Base-by-base conservation (phyloP, 371 early-diverging fungal genomes). In the Mortierella sp. region DNA sequence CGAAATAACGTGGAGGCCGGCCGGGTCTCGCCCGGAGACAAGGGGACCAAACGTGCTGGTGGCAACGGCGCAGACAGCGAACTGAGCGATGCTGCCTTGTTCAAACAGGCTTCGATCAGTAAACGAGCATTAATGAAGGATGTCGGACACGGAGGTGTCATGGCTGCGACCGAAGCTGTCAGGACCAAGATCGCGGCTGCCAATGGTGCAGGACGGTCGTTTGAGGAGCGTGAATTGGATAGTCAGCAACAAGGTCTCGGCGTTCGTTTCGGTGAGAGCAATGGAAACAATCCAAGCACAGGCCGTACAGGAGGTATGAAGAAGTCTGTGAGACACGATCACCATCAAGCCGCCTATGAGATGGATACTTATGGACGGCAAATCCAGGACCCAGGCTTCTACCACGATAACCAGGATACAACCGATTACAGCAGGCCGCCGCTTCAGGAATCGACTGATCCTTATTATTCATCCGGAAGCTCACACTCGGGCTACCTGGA, bases 131-230 rank as follows among this genome's bases (percentile, higher is more conserved):
- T 72, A 52, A 61, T 66, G 67, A 56, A 60, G 54, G 72, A 72
- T 21, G 72, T 61, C 6, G 72, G 72, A 21, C 71, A 34, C n/a
- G 83, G 83, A 54, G 83, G 85, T 26, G 79, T 80, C 72, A 62
- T 79, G 61, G 79, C 82, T 15, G 82, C 83, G 6, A 80, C 79
- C 24, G 81, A 28, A 62, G 52, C 48, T 9, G 34, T 59, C 17
- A 44, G 41, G 48, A 63, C 54, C 9, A 63, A 59, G 37, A 70
- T 70, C 43, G 64, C 60, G 1, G 65, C 72, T 28, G 65, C 56
- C 15, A 60, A 57, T 26, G 72, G 61, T 6, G 72, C 65, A 6
- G 73, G 58, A 15, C 67, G 72, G 15, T 61, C 61, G 19, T 61
- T 52, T 17, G 72, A 72, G 7, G 65, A 72, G 6, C 49, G 72